Evolutionary conservation across 345 rosid genomes (phyloP), one percentile per base, ranked within the genome.

Genomic region (Balakata baccata): DNA sequence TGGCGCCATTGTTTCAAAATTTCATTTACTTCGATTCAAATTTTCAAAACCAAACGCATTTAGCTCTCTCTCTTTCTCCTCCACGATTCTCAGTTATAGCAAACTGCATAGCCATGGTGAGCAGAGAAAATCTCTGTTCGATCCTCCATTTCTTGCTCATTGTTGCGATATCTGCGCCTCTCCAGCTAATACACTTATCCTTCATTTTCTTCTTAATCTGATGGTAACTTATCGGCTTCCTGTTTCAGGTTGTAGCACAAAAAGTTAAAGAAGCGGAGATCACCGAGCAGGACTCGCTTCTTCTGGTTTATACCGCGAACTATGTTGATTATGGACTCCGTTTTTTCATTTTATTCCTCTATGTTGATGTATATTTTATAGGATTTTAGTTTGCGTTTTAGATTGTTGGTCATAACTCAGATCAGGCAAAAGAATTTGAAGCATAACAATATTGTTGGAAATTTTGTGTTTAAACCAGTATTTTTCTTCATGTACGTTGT

Each of bases 231-330:
- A 29, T 29, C 34, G 34, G 38, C 38, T 61, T 64, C 34, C 29
- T 74, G 47, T 23, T 52, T 81, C 87, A 96, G 98, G 98, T 90
- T 62, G 84, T 88, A 47, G 90, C 85, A 23, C 99, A 90, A 85
- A 91, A 90, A 75, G 81, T 91, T 72, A 96, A 90, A 68, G 96
- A 96, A 85, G 84, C 98, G 11, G 94, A 91, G 87, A 93, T 96
- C 85, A 93, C 97, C 6, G 97, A 93, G 76, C 98, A 93, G 86
- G 94, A 93, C 81, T 96, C 97, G n/a, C 97, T 96, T 74, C 99
- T 93, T 70, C 88, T 96, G 91, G 99, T 96, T 85, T 43, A 13
- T 79, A 67, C 56, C 34, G 34, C 2, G 34, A 29, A 29, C 34
- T 29, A 29, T 29, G 2, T 2, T 8, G 45, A 66, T 69, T 34